Conservation (phyloP, 1,139 yeast genomes). For the Meyerozyma elateridarum region DNA sequence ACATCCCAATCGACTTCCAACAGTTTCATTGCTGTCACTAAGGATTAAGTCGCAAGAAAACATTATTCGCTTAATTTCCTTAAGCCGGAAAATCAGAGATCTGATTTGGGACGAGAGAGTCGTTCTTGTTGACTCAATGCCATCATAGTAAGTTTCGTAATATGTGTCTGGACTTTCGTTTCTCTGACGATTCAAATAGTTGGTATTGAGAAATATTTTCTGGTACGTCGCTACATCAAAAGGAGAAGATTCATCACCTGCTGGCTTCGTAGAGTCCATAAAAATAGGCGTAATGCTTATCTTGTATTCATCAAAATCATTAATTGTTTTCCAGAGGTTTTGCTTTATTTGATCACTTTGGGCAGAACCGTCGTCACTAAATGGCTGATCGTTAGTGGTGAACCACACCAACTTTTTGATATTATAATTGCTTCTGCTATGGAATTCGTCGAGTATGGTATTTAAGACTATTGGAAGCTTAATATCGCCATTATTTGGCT, state of each 20-base stretch:
- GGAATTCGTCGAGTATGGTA: conserved; percentile 32
- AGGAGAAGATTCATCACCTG: conserved; percentile 8
- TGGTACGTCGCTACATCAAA: conserved; percentile 55
- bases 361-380: conserved; percentile 16
- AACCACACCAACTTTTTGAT: conserved; percentile 38
- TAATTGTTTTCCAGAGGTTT: conserved; percentile 52
- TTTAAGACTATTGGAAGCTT: conserved; percentile 27
- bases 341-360: conserved; percentile 15
- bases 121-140: conserved; percentile 21
- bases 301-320: conserved; percentile 50
- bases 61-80: conserved; percentile 57
- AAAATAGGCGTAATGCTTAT: conserved; percentile 65
- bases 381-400: conserved; percentile 40
- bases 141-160: conserved; percentile 4
- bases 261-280: conserved; percentile 29
- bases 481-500: conserved; percentile 11
- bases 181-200: conserved; percentile 21
- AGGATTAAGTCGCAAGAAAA: conserved; percentile 54
- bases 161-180: conserved; percentile 8
- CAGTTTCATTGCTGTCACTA: conserved; percentile 32
- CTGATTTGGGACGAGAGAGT: conserved; percentile 44
- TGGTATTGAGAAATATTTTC: conserved; percentile 48
- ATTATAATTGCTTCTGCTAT: conserved; percentile 27
- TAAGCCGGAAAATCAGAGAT: conserved; percentile 48
- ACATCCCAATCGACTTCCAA: conserved; percentile 49